These are phyloP conservation scores for Xylariomycetidae sp. DNA, from an alignment of 2,329 filamentous ascomycete genomes.

Conservation along the genomic window DNA sequence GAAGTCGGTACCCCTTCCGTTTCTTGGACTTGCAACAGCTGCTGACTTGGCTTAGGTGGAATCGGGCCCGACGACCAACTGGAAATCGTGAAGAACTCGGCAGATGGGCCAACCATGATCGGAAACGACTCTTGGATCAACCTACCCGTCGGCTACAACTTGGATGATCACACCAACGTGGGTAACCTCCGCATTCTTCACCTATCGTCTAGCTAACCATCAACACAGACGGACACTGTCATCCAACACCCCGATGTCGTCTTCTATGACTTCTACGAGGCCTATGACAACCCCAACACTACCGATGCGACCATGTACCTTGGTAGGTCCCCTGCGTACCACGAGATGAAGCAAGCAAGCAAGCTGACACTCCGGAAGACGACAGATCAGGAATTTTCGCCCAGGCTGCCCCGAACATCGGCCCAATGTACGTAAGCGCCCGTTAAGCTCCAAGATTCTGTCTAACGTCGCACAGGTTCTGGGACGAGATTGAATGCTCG, in stretches of 20 bases:
- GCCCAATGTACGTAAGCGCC: constrained; percentile 41
- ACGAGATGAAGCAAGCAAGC: neutral
- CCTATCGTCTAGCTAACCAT: constrained; percentile 1
- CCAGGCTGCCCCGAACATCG: constrained; percentile 60
- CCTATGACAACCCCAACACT: constrained; percentile 43
- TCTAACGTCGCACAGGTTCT: constrained; percentile 29
- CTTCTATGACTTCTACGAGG: constrained; percentile 61
- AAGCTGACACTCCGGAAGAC: constrained; percentile 15
- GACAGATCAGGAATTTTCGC: constrained; percentile 53
- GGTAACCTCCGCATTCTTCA: neutral
- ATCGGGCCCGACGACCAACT: constrained; percentile 61
- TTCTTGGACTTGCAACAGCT: neutral
- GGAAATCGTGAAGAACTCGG: constrained; percentile 41
- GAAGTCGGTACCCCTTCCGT: constrained; percentile 39
- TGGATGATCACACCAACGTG: constrained; percentile 50
- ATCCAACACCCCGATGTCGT: constrained; percentile 37
- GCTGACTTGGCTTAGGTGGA: constrained; percentile 29
- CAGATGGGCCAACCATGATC: constrained; percentile 47
- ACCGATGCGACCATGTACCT: constrained; percentile 40
- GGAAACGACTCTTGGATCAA: constrained; percentile 46
- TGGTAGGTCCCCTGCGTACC: constrained; percentile 19
- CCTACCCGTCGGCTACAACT: constrained; percentile 52
- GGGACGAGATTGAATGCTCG: constrained; percentile 49
- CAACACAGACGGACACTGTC: constrained; percentile 37
- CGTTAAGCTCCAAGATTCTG: neutral